Conservation (phyloP, 2,329 filamentous ascomycete genomes). For the Akanthomyces dipterigenus region DNA sequence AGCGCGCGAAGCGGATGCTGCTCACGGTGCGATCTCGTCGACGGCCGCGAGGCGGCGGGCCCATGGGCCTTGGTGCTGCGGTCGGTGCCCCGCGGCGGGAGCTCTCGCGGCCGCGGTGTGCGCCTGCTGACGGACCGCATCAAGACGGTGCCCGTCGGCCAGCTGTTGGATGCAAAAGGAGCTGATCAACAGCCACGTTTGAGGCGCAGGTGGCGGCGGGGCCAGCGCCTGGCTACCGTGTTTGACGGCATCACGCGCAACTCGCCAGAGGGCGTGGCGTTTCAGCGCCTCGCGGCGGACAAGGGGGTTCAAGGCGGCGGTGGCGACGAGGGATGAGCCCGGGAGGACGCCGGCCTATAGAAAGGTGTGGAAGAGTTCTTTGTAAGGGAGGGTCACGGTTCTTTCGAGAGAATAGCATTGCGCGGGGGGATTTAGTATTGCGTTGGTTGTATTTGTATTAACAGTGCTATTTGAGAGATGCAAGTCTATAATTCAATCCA, state of each 20-base stretch:
- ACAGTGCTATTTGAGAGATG: not conserved
- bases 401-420: no score
- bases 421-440: no score
- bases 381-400: not conserved
- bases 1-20: conserved; percentile 14
- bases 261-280: conserved; percentile 14
- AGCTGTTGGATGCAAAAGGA: conserved; percentile 16
- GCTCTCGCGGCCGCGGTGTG: conserved; percentile 14
- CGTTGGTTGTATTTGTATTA: no score
- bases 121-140: conserved; percentile 11
- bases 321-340: conserved; percentile 10
- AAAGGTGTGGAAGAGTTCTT: conserved; percentile 10
- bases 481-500: not conserved
- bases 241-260: conserved; percentile 16
- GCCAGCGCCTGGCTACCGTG: conserved; percentile 13
- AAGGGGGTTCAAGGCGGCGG: conserved; percentile 13
- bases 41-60: conserved; percentile 13
- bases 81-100: conserved; percentile 12
- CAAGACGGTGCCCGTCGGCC: conserved; percentile 13
- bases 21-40: conserved; percentile 14
- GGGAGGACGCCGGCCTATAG: conserved; percentile 8
- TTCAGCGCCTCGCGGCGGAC: conserved; percentile 7
- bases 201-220: conserved; percentile 10
- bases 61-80: conserved; percentile 14
- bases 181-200: conserved; percentile 13